Base-by-base conservation (phyloP, 2,329 filamentous ascomycete species). In the Diaporthe vexans region DNA sequence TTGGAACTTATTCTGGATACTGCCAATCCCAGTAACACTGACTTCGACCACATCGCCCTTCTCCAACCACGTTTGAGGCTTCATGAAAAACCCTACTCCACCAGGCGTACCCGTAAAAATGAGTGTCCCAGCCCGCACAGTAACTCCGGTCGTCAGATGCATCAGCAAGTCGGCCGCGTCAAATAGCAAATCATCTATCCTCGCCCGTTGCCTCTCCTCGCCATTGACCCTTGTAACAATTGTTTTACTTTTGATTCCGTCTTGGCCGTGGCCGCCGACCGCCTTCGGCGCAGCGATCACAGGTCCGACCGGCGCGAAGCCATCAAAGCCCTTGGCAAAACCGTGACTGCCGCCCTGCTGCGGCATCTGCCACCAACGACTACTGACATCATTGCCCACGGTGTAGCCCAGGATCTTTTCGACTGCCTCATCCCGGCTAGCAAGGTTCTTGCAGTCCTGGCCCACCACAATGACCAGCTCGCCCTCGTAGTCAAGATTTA, bases 361-460 rank as follows among this genome's bases (percentile, higher is more conserved):
- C 0, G 89, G 87, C 73, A 88, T 84, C 78, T 90, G 88, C 48
- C 83, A 81, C 73, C 88, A 85, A 4, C 88, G 81, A 0, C 87
- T 86, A 1, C 86, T 87, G 24, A 89, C 78, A 75, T 89, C 88
- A 78, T 91, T 91, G 46, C 86, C 86, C 33, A 86, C 86, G 0
- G 89, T 88, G 76, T 90, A 91, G 40, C 89, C 89, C 1, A 90
- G 84, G 2, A 91, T 82, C 33, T 86, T 82, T 6, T 86, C 76
- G 6, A 87, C 87, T 37, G 89, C 83, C 0, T 81, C 82, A 67
- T 87, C 85, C 10, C 26, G 35, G 10, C 83, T 80, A 4, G 81
- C 76, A 3, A 89, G 84, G 70, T 89, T 85, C 76, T 88, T 88
- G 70, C 83, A 84, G 43, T 85, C 82, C 51, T 84, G 83, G 13